phyloP scores from a whole-genome alignment of 305 asterid species.

The Fraxinus sp. region DNA sequence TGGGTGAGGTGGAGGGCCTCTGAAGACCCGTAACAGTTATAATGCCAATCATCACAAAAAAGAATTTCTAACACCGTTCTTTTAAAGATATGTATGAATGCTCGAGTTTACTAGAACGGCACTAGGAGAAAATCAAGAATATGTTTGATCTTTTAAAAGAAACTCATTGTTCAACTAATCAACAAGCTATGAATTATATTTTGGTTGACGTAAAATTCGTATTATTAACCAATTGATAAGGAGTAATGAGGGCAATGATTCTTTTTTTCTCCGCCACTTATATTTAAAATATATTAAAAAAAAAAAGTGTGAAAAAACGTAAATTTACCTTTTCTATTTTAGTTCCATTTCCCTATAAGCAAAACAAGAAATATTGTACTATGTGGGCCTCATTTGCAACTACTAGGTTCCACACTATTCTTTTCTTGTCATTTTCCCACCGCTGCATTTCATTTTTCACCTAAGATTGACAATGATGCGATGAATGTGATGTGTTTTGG shows the following conservation, averaged over 20 bases:
- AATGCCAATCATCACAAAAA: too few relatives aligned
- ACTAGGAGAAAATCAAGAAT: too few relatives aligned
- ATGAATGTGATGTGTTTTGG: neutral
- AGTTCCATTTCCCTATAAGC: neutral
- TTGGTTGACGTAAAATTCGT: neutral
- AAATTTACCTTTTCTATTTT: conserved; percentile 21
- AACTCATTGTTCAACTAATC: neutral
- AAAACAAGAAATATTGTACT: neutral
- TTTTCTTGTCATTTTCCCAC: neutral
- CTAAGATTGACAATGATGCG: neutral
- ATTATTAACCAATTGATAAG: neutral
- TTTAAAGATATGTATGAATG: too few relatives aligned
- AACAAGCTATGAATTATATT: neutral
- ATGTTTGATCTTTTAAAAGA: too few relatives aligned
- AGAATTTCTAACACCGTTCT: too few relatives aligned
- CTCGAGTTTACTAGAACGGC: too few relatives aligned
- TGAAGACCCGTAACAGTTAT: too few relatives aligned
- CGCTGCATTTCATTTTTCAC: neutral
- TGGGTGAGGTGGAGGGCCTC: too few relatives aligned
- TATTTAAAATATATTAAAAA: too few relatives aligned
- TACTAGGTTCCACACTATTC: neutral
- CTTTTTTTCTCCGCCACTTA: neutral
- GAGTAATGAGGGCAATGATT: neutral
- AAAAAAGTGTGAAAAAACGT: conserved; percentile 22
- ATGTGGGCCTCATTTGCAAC: neutral